Evolutionary conservation across 208 protist species (phyloP).

Genomic region (Leishmania amazonensis): DNA sequence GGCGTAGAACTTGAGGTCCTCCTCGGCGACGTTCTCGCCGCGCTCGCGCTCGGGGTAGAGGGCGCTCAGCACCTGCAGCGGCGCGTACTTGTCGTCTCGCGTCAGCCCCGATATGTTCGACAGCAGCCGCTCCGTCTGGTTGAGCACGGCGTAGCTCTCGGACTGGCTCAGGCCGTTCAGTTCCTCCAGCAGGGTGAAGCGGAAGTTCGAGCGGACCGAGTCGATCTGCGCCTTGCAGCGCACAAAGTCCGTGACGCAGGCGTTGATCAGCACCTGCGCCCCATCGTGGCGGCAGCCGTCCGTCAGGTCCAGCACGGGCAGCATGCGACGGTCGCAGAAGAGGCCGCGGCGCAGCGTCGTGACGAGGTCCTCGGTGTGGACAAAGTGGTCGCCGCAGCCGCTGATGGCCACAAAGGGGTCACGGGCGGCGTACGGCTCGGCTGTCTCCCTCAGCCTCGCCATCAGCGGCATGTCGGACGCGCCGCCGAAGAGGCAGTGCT

Average conservation of each 20-base stretch:
- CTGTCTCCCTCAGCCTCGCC: slow-evolving; percentile 47
- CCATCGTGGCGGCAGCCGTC: slow-evolving; percentile 88
- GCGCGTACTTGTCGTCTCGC: slow-evolving; percentile 42
- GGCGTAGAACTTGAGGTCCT: slow-evolving; percentile 52
- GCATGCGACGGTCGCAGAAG: slow-evolving; percentile 79
- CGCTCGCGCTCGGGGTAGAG: slow-evolving; percentile 63
- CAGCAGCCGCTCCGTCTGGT: slow-evolving; percentile 71
- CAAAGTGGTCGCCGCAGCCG: slow-evolving; percentile 86
- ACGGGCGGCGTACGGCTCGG: slow-evolving; percentile 70
- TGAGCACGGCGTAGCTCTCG: slow-evolving; percentile 80
- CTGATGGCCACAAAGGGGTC: slow-evolving; percentile 85
- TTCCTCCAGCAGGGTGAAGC: slow-evolving; percentile 84
- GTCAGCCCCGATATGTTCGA: slow-evolving; percentile 75
- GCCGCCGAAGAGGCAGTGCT: slow-evolving; percentile 62
- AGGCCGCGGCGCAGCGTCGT: slow-evolving; percentile 83
- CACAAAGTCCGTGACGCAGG: slow-evolving; percentile 83
- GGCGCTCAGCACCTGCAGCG: slow-evolving; percentile 56
- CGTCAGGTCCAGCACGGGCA: slow-evolving; percentile 80
- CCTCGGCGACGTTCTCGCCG: slow-evolving; percentile 22
- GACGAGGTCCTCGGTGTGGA: slow-evolving; percentile 76
- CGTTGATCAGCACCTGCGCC: slow-evolving; percentile 88
- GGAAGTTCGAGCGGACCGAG: slow-evolving; percentile 76
- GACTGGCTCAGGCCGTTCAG: slow-evolving; percentile 92
- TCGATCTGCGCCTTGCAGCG: slow-evolving; percentile 85
- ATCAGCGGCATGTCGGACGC: slow-evolving; percentile 55